Base-by-base conservation (phyloP, 2,329 filamentous ascomycete species). In the Claviceps cyperi region DNA sequence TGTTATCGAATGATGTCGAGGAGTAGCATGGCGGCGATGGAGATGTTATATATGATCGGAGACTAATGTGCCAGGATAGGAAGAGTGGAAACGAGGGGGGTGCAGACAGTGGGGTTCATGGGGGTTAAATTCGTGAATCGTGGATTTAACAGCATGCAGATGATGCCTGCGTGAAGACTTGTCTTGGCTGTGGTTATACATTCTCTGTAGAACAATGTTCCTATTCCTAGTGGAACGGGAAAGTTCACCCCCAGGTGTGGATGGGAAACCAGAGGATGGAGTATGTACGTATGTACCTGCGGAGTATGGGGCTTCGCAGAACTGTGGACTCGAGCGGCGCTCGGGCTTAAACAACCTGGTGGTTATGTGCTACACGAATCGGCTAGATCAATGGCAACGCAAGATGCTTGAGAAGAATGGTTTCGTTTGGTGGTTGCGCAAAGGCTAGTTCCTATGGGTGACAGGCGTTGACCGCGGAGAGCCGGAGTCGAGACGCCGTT, bases 21-120 rank as follows among this genome's bases (percentile, higher is more conserved):
- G 46, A 43, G 46, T 48, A 43, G 40, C 17, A 46, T 43, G 51
- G 46, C 49, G 41, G 48, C 51, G 49, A 53, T 47, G 47, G 49
- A 53, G 49, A 53, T 46, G 47, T 51, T 53, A 53, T 53, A 52
- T 51, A 48, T 46, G 50, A 53, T 53, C 52, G 52, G 41, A 47
- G 47, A 51, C 46, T 53, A 53, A 50, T 45, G 40, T 48, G 36
- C 52, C 43, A 45, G 49, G 50, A 49, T 53, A 39, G 24, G 19
- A 41, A 45, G 37, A 36, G 46, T 47, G 43, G 43, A 36, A 19
- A 46, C 32, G 15, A 19, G 4, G 51, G 28, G 21, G n/a, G 32
- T 13, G n/a, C 14, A 13, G 45, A 19, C 47, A 38, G 47, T 32
- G 32, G 36, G 48, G 48, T 43, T 41, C 43, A 43, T 40, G 24